phyloP scores from a whole-genome alignment of 2,329 filamentous ascomycete genomes.

The Neonectria neomacrospora region DNA sequence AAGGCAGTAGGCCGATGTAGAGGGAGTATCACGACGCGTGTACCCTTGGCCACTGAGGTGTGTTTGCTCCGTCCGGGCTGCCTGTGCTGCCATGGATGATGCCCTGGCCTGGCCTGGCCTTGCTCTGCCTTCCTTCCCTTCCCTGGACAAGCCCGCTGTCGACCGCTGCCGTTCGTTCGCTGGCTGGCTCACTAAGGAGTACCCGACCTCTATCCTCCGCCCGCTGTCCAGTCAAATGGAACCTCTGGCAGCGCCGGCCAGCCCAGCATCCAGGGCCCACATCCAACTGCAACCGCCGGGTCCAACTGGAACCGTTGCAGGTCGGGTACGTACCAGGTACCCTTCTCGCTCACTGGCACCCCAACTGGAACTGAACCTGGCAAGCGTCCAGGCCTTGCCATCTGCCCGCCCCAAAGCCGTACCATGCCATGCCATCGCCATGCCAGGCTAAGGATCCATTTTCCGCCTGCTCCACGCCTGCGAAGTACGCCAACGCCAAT shows the following conservation, averaged over 20 bases:
- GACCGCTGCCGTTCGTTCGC: constrained; percentile 11
- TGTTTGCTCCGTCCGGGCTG: not conserved
- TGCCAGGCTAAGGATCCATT: constrained; percentile 17
- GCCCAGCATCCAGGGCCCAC: not conserved
- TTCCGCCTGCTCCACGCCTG: constrained; percentile 23
- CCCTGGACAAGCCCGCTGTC: constrained; percentile 12
- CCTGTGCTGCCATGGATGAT: not conserved
- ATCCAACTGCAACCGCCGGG: constrained; percentile 1
- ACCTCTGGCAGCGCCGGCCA: not conserved
- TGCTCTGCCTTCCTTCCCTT: constrained; percentile 2
- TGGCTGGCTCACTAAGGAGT: constrained; percentile 6
- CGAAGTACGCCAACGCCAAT: constrained; percentile 5
- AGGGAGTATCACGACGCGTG: not conserved
- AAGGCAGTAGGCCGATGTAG: not conserved
- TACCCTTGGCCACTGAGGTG: constrained; percentile 1
- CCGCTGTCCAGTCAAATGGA: not conserved
- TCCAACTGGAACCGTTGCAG: not conserved
- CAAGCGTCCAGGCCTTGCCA: not conserved
- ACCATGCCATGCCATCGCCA: constrained; percentile 19
- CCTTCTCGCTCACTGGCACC: not conserved
- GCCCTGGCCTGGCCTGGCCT: constrained; percentile 3
- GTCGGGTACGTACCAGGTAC: not conserved
- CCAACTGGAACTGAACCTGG: too few relatives aligned
- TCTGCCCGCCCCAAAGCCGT: constrained; percentile 1
- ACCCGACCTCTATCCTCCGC: constrained; percentile 8